Conservation (phyloP, 2,329 filamentous ascomycete genomes). For the Exophiala calicioides region DNA sequence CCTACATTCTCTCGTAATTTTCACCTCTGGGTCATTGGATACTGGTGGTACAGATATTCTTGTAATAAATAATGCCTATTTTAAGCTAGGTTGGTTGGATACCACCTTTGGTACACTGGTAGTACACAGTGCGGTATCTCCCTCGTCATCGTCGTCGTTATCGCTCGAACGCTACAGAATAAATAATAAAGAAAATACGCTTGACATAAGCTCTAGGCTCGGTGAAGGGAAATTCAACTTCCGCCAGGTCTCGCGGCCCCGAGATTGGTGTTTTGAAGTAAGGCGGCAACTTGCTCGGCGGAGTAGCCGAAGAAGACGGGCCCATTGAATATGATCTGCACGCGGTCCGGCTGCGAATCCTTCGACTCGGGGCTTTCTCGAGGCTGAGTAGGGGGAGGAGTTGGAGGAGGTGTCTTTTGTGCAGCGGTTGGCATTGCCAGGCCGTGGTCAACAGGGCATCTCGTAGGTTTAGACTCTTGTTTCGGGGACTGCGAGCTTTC, state of each 20-base stretch:
- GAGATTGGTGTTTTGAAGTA: slow-evolving; percentile 57
- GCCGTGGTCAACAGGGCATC: slow-evolving; percentile 18
- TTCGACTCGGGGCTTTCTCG: slow-evolving; percentile 6
- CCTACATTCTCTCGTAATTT: slow-evolving; percentile 32
- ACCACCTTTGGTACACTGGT: no score
- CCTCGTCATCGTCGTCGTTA: slow-evolving; percentile 9
- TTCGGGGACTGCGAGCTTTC: slow-evolving; percentile 30
- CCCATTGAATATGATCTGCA: slow-evolving; percentile 85
- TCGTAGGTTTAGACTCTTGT: slow-evolving; percentile 16
- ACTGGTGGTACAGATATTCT: no score
- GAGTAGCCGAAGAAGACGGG: slow-evolving; percentile 93
- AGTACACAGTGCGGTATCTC: no score
- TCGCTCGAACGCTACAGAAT: slow-evolving; percentile 30
- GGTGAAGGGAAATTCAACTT: no score
- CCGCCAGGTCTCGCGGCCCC: slow-evolving; percentile 7
- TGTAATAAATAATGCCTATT: no score
- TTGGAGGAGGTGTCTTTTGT: slow-evolving; percentile 15
- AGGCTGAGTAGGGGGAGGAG: no score
- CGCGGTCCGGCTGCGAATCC: slow-evolving; percentile 33
- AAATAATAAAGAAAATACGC: no score
- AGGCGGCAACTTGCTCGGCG: slow-evolving; percentile 74
- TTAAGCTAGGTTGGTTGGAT: no score
- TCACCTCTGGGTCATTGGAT: no score
- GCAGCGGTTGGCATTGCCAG: slow-evolving; percentile 22
- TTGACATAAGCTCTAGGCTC: no score